Evolutionary conservation across 371 early-diverging fungal genomes (phyloP).

Genomic region (Apophysomyces sp.): DNA sequence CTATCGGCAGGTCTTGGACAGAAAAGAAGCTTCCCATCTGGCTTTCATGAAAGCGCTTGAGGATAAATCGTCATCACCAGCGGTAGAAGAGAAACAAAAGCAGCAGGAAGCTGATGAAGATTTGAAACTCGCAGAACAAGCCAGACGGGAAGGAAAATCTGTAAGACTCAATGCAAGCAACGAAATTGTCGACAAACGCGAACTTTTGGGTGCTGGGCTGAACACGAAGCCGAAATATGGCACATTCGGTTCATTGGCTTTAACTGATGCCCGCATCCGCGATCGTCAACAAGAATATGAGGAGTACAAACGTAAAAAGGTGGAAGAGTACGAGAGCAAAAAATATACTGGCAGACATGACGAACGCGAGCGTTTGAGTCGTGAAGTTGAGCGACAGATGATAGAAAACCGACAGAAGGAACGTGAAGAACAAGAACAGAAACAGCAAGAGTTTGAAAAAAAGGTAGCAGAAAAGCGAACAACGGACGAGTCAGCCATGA

Average conservation of each 20-base stretch:
- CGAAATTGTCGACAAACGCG: constrained; percentile 80
- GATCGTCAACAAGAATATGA: constrained; percentile 48
- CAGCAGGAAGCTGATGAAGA: constrained; percentile 17
- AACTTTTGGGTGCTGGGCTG: constrained; percentile 75
- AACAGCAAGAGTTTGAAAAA: constrained; percentile 52
- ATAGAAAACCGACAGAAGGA: constrained; percentile 52
- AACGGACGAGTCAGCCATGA: constrained; percentile 68
- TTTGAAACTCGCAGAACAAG: constrained; percentile 37
- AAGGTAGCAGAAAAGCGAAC: constrained; percentile 63
- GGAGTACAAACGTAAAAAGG: constrained; percentile 51
- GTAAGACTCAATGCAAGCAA: constrained; percentile 72
- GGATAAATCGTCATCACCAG: constrained; percentile 7
- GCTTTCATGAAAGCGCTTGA: constrained; percentile 34
- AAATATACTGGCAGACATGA: constrained; percentile 21
- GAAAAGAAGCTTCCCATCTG: constrained; percentile 36
- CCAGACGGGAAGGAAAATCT: constrained; percentile 45
- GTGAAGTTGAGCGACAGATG: constrained; percentile 55
- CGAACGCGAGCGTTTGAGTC: constrained; percentile 38
- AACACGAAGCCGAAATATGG: constrained; percentile 60
- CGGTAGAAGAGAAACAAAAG: background rate
- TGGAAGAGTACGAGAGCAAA: constrained; percentile 38
- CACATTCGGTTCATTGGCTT: constrained; percentile 26
- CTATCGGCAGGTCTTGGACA: constrained; percentile 43
- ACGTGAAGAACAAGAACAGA: constrained; percentile 48
- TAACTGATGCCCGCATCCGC: constrained; percentile 40